Evolutionary conservation across 371 early-diverging fungal species (phyloP).

Genomic region (Mucor saturninus): DNA sequence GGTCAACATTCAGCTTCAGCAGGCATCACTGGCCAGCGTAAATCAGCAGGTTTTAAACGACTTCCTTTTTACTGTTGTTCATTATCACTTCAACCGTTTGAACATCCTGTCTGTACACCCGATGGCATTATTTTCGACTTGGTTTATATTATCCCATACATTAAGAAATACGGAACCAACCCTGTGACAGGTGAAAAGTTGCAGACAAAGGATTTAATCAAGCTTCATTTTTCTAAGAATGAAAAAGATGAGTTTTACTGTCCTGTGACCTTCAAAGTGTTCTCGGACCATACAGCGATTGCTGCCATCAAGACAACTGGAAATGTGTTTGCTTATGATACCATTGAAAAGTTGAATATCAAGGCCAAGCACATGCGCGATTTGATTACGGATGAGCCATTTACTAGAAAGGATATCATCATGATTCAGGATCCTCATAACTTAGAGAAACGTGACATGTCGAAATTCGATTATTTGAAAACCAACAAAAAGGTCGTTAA

Average conservation of each 20-base stretch:
- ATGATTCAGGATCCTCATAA: conserved; percentile 90
- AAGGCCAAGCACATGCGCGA: conserved; percentile 87
- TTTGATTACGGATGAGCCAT: conserved; percentile 86
- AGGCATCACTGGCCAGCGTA: conserved; percentile 49
- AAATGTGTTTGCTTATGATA: conserved; percentile 88
- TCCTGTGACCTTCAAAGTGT: conserved; percentile 89
- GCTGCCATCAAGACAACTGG: conserved; percentile 89
- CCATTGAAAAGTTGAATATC: conserved; percentile 86
- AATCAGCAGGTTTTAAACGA: conserved; percentile 56
- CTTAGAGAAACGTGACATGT: conserved; percentile 70
- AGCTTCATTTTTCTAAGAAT: conserved; percentile 82
- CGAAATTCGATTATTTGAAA: conserved; percentile 75
- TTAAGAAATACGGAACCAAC: conserved; percentile 85
- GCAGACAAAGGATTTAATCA: conserved; percentile 72
- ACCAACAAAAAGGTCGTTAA: conserved; percentile 66
- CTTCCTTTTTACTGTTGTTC: conserved; percentile 89
- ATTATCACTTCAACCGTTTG: conserved; percentile 86
- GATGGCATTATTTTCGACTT: conserved; percentile 91
- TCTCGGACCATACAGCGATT: conserved; percentile 89
- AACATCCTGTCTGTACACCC: conserved; percentile 83
- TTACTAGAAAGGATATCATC: conserved; percentile 87
- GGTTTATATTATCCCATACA: conserved; percentile 82
- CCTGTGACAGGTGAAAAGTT: conserved; percentile 89
- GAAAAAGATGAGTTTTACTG: conserved; percentile 83
- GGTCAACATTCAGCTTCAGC: conserved; percentile 72